phyloP scores from a whole-genome alignment of 2,329 filamentous ascomycete species.

The Pseudogymnoascus sp. region DNA sequence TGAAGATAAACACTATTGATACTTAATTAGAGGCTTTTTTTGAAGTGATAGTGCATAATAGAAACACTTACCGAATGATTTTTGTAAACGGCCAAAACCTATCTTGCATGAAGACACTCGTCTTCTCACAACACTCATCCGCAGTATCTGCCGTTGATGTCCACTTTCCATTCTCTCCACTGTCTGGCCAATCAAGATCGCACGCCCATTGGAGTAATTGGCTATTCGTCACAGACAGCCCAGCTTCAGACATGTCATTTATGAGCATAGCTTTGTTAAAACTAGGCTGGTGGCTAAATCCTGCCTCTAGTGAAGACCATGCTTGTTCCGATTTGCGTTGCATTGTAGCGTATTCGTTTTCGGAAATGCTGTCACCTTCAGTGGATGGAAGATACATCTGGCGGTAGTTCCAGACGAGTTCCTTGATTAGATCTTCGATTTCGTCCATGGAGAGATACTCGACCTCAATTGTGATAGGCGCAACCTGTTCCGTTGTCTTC shows the following conservation, averaged over 20 bases:
- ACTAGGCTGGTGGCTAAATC: slow-evolving; percentile 26
- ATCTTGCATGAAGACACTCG: slow-evolving; percentile 28
- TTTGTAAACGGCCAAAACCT: slow-evolving; percentile 33
- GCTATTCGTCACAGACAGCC: slow-evolving; percentile 20
- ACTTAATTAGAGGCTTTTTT: slow-evolving; percentile 12
- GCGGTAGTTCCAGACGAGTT: slow-evolving; percentile 30
- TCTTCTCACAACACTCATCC: slow-evolving; percentile 27
- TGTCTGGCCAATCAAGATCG: slow-evolving; percentile 28
- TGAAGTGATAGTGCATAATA: neutral
- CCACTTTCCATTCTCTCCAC: slow-evolving; percentile 25
- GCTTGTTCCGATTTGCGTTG: slow-evolving; percentile 33
- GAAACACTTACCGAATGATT: slow-evolving; percentile 27
- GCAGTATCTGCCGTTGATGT: slow-evolving; percentile 25
- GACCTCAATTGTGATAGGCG: slow-evolving; percentile 28
- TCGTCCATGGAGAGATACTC: slow-evolving; percentile 27
- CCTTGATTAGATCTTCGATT: slow-evolving; percentile 26
- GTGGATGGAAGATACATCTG: slow-evolving; percentile 24
- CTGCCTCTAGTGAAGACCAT: slow-evolving; percentile 33
- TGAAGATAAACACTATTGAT: slow-evolving; percentile 26
- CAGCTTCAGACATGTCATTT: slow-evolving; percentile 25
- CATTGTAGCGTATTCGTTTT: slow-evolving; percentile 24
- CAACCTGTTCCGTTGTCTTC: slow-evolving; percentile 21
- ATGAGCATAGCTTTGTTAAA: slow-evolving; percentile 21
- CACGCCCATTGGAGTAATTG: slow-evolving; percentile 26
- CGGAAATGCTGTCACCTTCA: slow-evolving; percentile 18